Base-by-base conservation (phyloP, 371 early-diverging fungal genomes). In the Choanephora cucurbitarum region DNA sequence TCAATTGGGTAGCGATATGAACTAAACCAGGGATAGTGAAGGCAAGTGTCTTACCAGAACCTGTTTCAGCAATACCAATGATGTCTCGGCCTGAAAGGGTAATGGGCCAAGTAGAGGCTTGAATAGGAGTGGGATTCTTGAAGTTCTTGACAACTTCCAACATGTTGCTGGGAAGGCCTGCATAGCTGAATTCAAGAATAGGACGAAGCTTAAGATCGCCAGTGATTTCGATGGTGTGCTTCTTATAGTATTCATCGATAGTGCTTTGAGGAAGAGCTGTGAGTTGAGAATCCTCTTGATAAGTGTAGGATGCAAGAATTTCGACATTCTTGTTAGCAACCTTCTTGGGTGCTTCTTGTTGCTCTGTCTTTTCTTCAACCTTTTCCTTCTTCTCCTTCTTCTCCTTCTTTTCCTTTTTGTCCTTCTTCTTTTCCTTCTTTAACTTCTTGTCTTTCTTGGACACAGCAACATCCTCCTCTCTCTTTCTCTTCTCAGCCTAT, bases 1-100 rank as follows among this genome's bases (percentile, higher is more conserved):
- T 74, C 32, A 84, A 59, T 52, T 80, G 70, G 21, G 74, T 67
- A 33, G 81, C 67, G 47, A 88, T 78, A 60, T 86, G 86, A 43
- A 82, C 82, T 44, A 88, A 75, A 33, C 95, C 95, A n/a, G 99
- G 99, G 23, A 98, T 76, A n/a, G 90, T 91, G 79, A 96, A 98
- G 9, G 91, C 91, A 21, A 95, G 66, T 0, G 97, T 97, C 80
- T 97, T 98, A 45, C 97, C 98, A 11, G 90, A 89, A 44, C 93
- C 94, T 55, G 93, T 94, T 55, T 90, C 91, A 17, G 93, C 93
- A 63, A 91, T 88, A 69, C 89, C 88, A 14, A 92, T 69, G 44
- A 95, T 67, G 69, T 91, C 88, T 51, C 87, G 82, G 24, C 88
- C 88, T 44, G 84, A 78, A 24, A 90, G 70, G 24, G 87, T 74